Evolutionary conservation across 805 yeast genomes (phyloP).

Genomic region (Ogataea saltuana): DNA sequence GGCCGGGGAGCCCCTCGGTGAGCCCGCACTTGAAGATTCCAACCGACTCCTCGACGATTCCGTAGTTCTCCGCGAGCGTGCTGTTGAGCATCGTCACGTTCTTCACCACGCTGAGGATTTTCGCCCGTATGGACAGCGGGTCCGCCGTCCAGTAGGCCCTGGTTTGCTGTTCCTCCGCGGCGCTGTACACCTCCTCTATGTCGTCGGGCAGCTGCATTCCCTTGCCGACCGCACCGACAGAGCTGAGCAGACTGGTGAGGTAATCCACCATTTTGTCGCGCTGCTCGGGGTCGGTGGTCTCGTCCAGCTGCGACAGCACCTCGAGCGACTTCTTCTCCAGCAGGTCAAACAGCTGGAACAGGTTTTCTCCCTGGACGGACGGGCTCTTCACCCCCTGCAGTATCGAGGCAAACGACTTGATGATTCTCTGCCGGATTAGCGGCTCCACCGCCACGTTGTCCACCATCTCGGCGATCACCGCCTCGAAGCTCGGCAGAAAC

Average conservation of each 20-base stretch:
- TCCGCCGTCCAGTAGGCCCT: constrained; percentile 51
- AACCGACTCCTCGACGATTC: constrained; percentile 63
- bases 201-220: constrained; percentile 65
- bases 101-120: constrained; percentile 42
- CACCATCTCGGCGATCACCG: constrained; percentile 49
- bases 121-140: constrained; percentile 44
- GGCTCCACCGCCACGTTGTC: constrained; percentile 40
- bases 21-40: constrained; percentile 64
- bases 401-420: constrained; percentile 63
- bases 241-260: constrained; percentile 55
- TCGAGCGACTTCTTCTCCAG: constrained; percentile 24
- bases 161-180: constrained; percentile 32
- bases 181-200: constrained; percentile 39
- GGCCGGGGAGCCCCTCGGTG: constrained; percentile 61
- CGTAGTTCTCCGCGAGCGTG: constrained; percentile 42
- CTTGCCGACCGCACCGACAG: constrained; percentile 70
- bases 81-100: constrained; percentile 43
- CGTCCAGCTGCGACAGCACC: constrained; percentile 15
- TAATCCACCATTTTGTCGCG: constrained; percentile 43
- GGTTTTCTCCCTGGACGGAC: constrained; percentile 38
- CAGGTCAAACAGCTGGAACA: constrained; percentile 26
- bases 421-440: constrained; percentile 57
- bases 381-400: constrained; percentile 56
- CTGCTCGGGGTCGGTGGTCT: constrained; percentile 15
- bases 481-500: constrained; percentile 51